Percentiles rank a stretch among this genome's conserved stretches.
Conservation (phyloP, 108 stramenopile genomes). For the Pseudonitzschia delicatissima region DNA sequence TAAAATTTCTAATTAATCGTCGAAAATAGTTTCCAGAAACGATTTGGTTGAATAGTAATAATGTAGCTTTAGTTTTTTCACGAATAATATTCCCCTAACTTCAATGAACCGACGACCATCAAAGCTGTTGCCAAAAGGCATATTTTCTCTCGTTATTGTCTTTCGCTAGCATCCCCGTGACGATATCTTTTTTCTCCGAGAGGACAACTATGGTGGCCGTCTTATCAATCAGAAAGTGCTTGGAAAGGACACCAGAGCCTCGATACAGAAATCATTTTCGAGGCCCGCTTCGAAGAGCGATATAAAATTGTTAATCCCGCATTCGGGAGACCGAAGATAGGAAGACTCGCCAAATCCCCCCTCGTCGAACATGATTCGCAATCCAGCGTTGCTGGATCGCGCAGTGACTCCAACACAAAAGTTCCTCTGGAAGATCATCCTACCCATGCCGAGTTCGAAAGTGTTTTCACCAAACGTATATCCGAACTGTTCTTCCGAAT, state of each 20-base stretch:
- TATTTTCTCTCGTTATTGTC: too few relatives aligned
- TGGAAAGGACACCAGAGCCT: constrained; percentile 19
- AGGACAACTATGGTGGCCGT: too few relatives aligned
- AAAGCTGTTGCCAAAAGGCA: too few relatives aligned
- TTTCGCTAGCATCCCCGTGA: too few relatives aligned
- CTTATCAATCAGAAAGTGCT: not conserved
- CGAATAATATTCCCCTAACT: too few relatives aligned
- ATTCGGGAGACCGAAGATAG: constrained; percentile 16
- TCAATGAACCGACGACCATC: too few relatives aligned
- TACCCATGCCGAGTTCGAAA: not conserved
- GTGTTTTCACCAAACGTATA: constrained; percentile 14
- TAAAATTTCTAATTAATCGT: too few relatives aligned
- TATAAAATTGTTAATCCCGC: constrained; percentile 9
- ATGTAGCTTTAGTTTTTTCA: too few relatives aligned
- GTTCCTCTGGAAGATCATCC: not conserved
- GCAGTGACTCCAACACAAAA: constrained; percentile 24
- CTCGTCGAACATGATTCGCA: constrained; percentile 22
- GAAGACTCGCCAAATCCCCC: not conserved
- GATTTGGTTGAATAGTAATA: too few relatives aligned
- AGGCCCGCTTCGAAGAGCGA: not conserved
- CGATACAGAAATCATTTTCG: constrained; percentile 18
- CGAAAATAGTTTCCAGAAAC: too few relatives aligned
- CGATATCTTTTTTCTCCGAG: too few relatives aligned
- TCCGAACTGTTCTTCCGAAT: not conserved
- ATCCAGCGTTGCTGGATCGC: not conserved